A percentile compares a stretch with the other conserved stretches of the same genome.
Conservation (phyloP, 2,329 filamentous ascomycete species). For the Calonectria fujianensis region DNA sequence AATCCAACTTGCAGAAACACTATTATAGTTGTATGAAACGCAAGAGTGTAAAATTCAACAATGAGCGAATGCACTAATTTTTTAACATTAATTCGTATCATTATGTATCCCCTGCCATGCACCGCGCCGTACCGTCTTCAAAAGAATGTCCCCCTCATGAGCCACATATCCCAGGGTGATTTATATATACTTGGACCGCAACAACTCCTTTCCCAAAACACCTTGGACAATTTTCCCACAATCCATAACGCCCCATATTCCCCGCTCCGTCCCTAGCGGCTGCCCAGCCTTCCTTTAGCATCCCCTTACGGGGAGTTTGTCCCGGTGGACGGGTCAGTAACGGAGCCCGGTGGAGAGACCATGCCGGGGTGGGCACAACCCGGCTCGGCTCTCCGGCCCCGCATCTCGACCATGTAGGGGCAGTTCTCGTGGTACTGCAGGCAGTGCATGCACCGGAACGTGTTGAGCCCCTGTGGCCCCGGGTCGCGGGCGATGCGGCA, state of each 20-base stretch:
- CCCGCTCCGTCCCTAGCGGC: background rate
- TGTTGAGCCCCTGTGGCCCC: background rate
- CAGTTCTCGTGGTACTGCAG: constrained; percentile 26
- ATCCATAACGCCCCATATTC: background rate
- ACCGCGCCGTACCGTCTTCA: background rate
- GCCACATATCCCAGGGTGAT: background rate
- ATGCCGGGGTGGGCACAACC: background rate
- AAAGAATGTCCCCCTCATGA: background rate
- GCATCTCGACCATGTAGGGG: background rate
- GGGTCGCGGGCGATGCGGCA: constrained; percentile 5
- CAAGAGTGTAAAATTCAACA: background rate
- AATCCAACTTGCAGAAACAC: background rate
- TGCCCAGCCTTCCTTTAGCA: too few relatives aligned
- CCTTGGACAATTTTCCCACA: background rate
- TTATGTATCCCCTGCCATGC: too few relatives aligned
- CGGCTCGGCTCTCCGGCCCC: background rate
- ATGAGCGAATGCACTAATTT: background rate
- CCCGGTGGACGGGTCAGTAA: background rate
- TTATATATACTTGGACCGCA: background rate
- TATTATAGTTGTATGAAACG: background rate
- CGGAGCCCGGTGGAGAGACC: background rate
- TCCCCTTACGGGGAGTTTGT: background rate
- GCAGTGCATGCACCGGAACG: constrained; percentile 16
- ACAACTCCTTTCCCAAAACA: background rate
- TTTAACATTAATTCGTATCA: background rate